Evolutionary conservation across 805 yeast species (phyloP).

Genomic region (Candida vaughaniae): DNA sequence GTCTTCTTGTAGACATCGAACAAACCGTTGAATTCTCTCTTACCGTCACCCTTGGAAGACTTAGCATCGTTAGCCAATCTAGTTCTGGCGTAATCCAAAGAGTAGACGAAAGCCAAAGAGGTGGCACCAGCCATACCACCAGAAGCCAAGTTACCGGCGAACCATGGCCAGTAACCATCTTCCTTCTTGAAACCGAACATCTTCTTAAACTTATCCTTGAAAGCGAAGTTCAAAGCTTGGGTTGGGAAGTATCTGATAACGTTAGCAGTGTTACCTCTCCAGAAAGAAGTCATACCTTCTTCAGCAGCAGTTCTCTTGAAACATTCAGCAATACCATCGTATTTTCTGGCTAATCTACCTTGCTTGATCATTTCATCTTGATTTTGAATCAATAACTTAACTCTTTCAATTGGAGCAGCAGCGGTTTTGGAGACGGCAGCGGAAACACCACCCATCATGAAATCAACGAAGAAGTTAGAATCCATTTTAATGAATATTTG

Average conservation of each 20-base stretch:
- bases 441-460: conserved; percentile 93
- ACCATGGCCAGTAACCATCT: conserved; percentile 90
- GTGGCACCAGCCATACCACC: conserved; percentile 99
- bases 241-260: conserved; percentile 99
- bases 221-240: conserved; percentile 97
- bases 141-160: conserved; percentile 97
- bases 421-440: conserved; percentile 98
- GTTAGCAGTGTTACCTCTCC: conserved; percentile 99
- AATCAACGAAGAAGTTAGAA: conserved; percentile 16
- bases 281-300: conserved; percentile 91
- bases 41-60: conserved; percentile 78
- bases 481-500: conserved; percentile 13
- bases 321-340: conserved; percentile 91
- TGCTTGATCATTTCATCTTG: conserved; percentile 98
- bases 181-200: conserved; percentile 97
- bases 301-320: conserved; percentile 92
- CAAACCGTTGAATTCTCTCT: conserved; percentile 94
- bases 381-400: conserved; percentile 92
- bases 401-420: conserved; percentile 97
- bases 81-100: conserved; percentile 97
- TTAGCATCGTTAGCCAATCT: conserved; percentile 98
- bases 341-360: conserved; percentile 85
- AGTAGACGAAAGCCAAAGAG: conserved; percentile 89
- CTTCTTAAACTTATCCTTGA: conserved; percentile 95
- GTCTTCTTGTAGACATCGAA: conserved; percentile 96